Percentiles rank a stretch among this genome's conserved stretches.
These are phyloP conservation scores for Wickerhamomyces tratensis DNA, from an alignment of 805 yeast species.

Conservation along the genomic window DNA sequence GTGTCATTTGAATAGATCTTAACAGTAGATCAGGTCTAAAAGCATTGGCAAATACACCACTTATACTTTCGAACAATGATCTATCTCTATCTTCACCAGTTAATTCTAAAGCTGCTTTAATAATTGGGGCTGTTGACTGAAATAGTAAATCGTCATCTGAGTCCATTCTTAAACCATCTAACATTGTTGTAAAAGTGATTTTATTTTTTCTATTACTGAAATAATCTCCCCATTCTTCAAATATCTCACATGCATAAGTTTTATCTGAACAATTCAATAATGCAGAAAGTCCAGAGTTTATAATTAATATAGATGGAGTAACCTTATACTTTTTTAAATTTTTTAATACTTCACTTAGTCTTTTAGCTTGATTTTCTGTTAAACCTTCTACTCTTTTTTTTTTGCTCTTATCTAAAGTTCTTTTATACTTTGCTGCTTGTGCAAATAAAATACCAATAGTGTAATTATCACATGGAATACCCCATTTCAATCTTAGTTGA, in stretches of 20 bases:
- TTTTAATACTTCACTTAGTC: slow-evolving; percentile 22
- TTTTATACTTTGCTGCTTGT: slow-evolving; percentile 28
- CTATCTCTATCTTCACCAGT: slow-evolving; percentile 8
- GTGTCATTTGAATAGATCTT: slow-evolving; percentile 11
- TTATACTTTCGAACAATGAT: slow-evolving; percentile 3
- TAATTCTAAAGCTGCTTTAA: not conserved
- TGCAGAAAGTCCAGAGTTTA: slow-evolving; percentile 37
- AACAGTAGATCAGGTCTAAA: slow-evolving; percentile 5
- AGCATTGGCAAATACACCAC: not conserved
- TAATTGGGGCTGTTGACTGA: slow-evolving; percentile 6
- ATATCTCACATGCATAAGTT: slow-evolving; percentile 27
- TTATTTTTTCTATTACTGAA: slow-evolving; percentile 17
- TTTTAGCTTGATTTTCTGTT: slow-evolving; percentile 24
- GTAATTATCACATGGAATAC: slow-evolving; percentile 39
- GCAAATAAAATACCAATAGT: slow-evolving; percentile 36
- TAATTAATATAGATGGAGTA: slow-evolving; percentile 28
- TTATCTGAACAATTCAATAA: slow-evolving; percentile 30
- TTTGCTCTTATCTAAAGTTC: slow-evolving; percentile 5
- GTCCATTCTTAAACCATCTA: slow-evolving; percentile 13
- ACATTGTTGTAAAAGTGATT: slow-evolving; percentile 21
- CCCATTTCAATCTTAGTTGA: slow-evolving; percentile 54
- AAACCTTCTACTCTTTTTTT: slow-evolving; percentile 12
- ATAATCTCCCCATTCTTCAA: slow-evolving; percentile 18
- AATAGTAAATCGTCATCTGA: slow-evolving; percentile 2
- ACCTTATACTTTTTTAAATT: slow-evolving; percentile 17